phyloP scores from a whole-genome alignment of 2,329 filamentous ascomycete genomes.

The Fusarium cicatricum region DNA sequence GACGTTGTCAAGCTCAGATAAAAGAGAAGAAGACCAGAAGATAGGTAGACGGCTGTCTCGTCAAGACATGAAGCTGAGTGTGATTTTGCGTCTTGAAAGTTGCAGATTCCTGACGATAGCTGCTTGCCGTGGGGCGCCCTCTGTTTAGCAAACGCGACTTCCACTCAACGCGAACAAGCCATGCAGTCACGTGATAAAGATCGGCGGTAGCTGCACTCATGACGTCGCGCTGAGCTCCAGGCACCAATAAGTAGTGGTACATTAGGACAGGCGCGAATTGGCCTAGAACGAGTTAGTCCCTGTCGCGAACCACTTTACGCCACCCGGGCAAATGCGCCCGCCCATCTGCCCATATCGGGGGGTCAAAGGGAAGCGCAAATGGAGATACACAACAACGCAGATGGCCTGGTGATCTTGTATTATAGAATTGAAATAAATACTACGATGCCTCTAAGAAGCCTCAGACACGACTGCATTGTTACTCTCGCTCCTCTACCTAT shows the following conservation, averaged over 20 bases:
- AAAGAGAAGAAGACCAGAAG: conserved; percentile 4
- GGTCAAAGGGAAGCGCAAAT: not conserved
- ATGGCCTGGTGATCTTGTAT: no score
- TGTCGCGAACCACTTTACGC: conserved; percentile 26
- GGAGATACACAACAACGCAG: not conserved
- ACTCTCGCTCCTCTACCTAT: not conserved
- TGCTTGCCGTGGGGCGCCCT: conserved; percentile 25
- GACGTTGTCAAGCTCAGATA: conserved; percentile 7
- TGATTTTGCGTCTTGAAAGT: not conserved
- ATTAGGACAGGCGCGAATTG: not conserved
- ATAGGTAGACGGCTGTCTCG: not conserved
- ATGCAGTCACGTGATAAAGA: conserved; percentile 47
- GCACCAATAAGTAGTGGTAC: not conserved
- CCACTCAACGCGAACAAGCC: conserved; percentile 48
- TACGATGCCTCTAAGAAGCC: no score
- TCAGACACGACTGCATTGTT: no score
- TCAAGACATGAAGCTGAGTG: conserved; percentile 24
- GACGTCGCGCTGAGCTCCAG: not conserved
- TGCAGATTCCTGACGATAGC: not conserved
- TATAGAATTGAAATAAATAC: no score
- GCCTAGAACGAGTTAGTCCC: not conserved
- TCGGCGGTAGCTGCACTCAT: not conserved
- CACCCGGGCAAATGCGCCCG: not conserved
- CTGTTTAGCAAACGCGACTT: conserved; percentile 26
- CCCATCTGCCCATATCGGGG: no score